Conservation (phyloP, 139 green algal species). For the Astrephomene gubernaculifera region DNA sequence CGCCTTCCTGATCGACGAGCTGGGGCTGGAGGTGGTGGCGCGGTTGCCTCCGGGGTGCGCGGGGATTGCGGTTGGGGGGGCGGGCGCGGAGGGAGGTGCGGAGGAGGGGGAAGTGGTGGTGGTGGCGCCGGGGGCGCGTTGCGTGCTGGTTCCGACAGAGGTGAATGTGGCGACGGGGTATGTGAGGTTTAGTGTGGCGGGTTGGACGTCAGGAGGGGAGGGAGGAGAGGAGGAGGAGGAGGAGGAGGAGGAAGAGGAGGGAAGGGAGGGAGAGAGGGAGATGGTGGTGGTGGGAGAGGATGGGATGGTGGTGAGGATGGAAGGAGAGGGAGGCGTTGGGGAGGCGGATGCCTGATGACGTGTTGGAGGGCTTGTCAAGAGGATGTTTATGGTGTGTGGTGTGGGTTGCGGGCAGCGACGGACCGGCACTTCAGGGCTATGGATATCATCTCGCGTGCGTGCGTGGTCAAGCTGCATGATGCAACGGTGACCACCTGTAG, state of each 20-base stretch:
- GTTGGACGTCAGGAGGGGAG: background rate
- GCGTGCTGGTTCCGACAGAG: background rate
- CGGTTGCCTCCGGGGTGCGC: conserved; percentile 33
- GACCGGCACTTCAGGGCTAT: no score
- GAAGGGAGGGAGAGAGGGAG: background rate
- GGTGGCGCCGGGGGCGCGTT: background rate
- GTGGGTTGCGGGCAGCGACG: no score
- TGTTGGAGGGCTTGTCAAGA: no score
- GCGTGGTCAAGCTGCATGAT: no score
- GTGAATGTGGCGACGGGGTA: background rate
- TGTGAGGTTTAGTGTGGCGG: background rate
- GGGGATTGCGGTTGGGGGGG: no score
- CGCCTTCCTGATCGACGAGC: conserved; percentile 69
- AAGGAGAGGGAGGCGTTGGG: background rate
- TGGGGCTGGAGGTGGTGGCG: conserved; percentile 75
- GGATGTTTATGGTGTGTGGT: no score
- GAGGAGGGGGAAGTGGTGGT: no score
- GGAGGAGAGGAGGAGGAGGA: background rate
- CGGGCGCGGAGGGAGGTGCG: no score
- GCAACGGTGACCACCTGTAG: no score
- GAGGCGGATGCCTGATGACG: no score
- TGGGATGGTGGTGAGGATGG: no score
- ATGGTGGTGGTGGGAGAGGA: background rate
- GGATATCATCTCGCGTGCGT: no score
- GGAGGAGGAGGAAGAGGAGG: background rate